Conservation (phyloP, 192 early-diverging fungal genomes). For the Martensiomyces pterosporus region DNA sequence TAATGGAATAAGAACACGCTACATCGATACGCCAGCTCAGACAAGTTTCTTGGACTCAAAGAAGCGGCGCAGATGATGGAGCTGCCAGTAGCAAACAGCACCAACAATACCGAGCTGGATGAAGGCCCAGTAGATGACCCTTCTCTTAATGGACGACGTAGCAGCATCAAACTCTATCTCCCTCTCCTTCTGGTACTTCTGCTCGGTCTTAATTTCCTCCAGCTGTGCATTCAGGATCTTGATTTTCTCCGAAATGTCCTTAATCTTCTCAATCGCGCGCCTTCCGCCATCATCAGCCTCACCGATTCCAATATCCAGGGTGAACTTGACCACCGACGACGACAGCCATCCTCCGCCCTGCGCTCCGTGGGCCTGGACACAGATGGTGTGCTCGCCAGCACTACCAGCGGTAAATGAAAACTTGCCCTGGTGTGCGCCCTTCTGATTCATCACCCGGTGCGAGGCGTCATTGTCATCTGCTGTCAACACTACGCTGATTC, state of each 20-base stretch:
- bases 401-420: slow-evolving; percentile 90
- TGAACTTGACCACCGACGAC: slow-evolving; percentile 44
- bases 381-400: slow-evolving; percentile 88
- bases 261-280: slow-evolving; percentile 46
- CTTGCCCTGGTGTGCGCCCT: slow-evolving; percentile 65
- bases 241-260: slow-evolving; percentile 65
- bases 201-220: slow-evolving; percentile 79
- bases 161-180: slow-evolving; percentile 88
- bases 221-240: slow-evolving; percentile 81
- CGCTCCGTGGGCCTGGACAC: slow-evolving; percentile 63
- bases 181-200: slow-evolving; percentile 83
- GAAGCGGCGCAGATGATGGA: slow-evolving; percentile 78
- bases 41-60: slow-evolving; percentile 91
- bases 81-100: slow-evolving; percentile 79
- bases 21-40: slow-evolving; percentile 46
- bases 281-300: slow-evolving; percentile 56
- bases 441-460: slow-evolving; percentile 70
- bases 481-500: slow-evolving; percentile 62
- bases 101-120: slow-evolving; percentile 78
- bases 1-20: no score
- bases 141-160: slow-evolving; percentile 79
- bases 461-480: slow-evolving; percentile 59
- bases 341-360: slow-evolving; percentile 67
- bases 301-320: slow-evolving; percentile 66
- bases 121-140: slow-evolving; percentile 83